Conservation (phyloP, 306 rosid genomes). For the Styphnolobium japonicum region DNA sequence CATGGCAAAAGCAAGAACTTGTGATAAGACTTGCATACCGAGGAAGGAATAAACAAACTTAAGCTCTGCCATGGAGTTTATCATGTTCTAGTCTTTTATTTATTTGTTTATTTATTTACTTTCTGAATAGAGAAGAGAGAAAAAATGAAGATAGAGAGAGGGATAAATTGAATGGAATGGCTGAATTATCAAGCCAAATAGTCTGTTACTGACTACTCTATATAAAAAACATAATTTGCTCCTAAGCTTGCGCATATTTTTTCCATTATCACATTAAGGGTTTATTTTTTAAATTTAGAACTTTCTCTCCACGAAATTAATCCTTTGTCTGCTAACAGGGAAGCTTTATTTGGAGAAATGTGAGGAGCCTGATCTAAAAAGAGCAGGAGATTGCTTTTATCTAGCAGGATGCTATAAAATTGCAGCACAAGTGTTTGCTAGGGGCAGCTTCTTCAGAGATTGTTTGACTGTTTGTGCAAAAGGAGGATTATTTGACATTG, state of each 20-base stretch:
- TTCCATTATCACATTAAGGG: not conserved
- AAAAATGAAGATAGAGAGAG: not conserved
- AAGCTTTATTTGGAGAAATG: conserved; percentile 45
- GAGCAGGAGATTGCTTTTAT: conserved; percentile 58
- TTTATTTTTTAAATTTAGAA: not conserved
- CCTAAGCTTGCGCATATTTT: not conserved
- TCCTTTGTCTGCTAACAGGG: conserved; percentile 31
- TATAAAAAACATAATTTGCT: not conserved
- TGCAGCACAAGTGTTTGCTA: conserved; percentile 52
- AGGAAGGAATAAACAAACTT: too few species aligned
- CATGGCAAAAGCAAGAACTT: too few species aligned
- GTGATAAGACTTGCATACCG: too few species aligned
- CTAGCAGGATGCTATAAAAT: conserved; percentile 35
- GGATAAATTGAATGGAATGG: not conserved
- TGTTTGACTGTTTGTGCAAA: conserved; percentile 46
- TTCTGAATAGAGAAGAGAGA: not conserved
- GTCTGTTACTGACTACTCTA: not conserved
- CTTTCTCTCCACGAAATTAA: not conserved
- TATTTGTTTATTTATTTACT: too few species aligned
- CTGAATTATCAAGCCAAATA: not conserved
- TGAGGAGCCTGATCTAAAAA: conserved; percentile 37
- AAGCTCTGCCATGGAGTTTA: not conserved
- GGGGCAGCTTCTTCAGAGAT: conserved; percentile 40
- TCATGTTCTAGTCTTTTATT: too few species aligned
- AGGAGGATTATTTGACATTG: conserved; percentile 46